Evolutionary conservation across 306 rosid species (phyloP).

Genomic region (Senna tora): DNA sequence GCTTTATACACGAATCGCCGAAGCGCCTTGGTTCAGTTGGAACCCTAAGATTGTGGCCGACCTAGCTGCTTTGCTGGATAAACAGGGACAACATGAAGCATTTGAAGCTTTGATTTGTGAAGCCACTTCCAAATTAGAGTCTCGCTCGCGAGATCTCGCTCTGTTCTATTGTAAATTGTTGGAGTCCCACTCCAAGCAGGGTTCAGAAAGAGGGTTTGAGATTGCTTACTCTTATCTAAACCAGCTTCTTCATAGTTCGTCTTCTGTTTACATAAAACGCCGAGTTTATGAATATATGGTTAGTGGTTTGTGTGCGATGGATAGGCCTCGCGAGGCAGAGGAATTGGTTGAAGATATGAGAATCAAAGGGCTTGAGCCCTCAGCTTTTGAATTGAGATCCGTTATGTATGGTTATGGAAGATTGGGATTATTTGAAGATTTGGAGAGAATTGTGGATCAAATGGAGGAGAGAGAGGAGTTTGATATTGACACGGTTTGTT

Average conservation of each 20-base stretch:
- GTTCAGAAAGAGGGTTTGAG: slow-evolving; percentile 59
- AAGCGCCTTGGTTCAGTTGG: slow-evolving; percentile 75
- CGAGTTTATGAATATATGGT: slow-evolving; percentile 68
- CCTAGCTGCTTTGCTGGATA: slow-evolving; percentile 65
- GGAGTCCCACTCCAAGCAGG: slow-evolving; percentile 65
- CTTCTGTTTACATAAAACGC: slow-evolving; percentile 59
- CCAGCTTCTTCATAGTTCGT: slow-evolving; percentile 50
- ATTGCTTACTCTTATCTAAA: slow-evolving; percentile 45
- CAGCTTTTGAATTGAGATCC: slow-evolving; percentile 64
- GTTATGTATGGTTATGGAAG: slow-evolving; percentile 68
- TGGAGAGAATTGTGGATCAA: slow-evolving; percentile 57
- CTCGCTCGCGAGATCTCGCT: slow-evolving; percentile 57
- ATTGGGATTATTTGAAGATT: slow-evolving; percentile 63
- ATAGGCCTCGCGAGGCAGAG: slow-evolving; percentile 67
- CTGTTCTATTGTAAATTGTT: slow-evolving; percentile 61
- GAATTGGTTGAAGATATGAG: slow-evolving; percentile 56
- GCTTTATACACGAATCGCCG: slow-evolving; percentile 61
- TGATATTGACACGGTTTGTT: slow-evolving; percentile 60
- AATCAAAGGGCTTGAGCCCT: slow-evolving; percentile 49
- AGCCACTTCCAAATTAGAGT: slow-evolving; percentile 48
- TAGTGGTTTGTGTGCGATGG: slow-evolving; percentile 67
- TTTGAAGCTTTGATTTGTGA: slow-evolving; percentile 56
- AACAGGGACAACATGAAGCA: slow-evolving; percentile 46
- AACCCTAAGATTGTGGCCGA: slow-evolving; percentile 68
- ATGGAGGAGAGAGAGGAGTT: slow-evolving; percentile 70